Conservation (phyloP, 805 yeast genomes). For the Pichia heedii region DNA sequence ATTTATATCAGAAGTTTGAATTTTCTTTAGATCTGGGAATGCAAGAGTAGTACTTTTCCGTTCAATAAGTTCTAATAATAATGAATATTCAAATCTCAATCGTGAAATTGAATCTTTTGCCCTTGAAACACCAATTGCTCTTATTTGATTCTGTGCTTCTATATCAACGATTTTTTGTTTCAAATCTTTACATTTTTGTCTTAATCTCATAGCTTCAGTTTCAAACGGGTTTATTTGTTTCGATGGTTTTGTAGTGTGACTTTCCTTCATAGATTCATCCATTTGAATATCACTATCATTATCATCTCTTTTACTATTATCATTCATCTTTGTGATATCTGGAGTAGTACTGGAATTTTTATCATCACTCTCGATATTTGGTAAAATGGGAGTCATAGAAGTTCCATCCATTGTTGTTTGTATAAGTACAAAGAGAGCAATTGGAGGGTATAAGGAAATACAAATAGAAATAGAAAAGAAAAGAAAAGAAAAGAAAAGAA, state of each 20-base stretch:
- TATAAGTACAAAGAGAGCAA: too few relatives aligned
- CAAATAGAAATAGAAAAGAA: too few relatives aligned
- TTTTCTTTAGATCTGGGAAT: slow-evolving; percentile 18
- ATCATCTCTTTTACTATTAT: not conserved
- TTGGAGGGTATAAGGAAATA: too few relatives aligned
- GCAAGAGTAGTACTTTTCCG: slow-evolving; percentile 31
- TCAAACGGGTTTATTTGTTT: slow-evolving; percentile 16
- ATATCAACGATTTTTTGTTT: slow-evolving; percentile 60
- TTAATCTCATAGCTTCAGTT: slow-evolving; percentile 33
- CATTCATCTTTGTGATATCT: not conserved
- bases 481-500: too few relatives aligned
- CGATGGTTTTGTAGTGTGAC: not conserved
- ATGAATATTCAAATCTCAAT: slow-evolving; percentile 71
- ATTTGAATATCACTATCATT: not conserved
- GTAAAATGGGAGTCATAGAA: too few relatives aligned
- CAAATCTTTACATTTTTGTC: slow-evolving; percentile 63
- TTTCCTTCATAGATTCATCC: not conserved
- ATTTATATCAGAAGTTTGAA: slow-evolving; percentile 20
- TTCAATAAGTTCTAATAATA: slow-evolving; percentile 74
- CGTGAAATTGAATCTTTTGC: slow-evolving; percentile 70
- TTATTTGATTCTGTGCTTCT: slow-evolving; percentile 68
- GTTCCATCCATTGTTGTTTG: too few relatives aligned
- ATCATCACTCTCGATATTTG: too few relatives aligned
- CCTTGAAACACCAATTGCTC: slow-evolving; percentile 68
- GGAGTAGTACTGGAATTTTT: not conserved